A percentile compares a stretch with the other conserved stretches of the same genome.
phyloP scores from a whole-genome alignment of 352 stramenopile species.

The Phytophthora quininea region DNA sequence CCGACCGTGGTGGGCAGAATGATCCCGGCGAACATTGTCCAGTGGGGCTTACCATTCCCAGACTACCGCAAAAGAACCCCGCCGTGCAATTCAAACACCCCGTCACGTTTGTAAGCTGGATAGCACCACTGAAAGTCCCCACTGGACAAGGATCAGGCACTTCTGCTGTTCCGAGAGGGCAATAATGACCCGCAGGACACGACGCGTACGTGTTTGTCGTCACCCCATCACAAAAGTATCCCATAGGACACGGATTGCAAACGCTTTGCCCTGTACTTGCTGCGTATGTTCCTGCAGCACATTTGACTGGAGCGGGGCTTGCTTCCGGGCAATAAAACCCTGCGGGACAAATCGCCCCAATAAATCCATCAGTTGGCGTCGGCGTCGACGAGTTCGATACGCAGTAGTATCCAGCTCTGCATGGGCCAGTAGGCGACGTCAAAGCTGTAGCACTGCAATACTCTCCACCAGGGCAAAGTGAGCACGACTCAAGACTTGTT shows the following conservation, averaged over 20 bases:
- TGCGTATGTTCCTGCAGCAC: constrained; percentile 49
- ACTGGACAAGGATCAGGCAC: constrained; percentile 59
- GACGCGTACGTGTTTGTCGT: constrained; percentile 46
- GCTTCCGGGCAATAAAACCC: constrained; percentile 69
- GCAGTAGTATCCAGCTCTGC: constrained; percentile 88
- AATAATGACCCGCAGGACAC: constrained; percentile 57
- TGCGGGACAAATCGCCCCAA: constrained; percentile 52
- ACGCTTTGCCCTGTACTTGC: constrained; percentile 25
- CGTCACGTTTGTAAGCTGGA: constrained; percentile 39
- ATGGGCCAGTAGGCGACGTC: constrained; percentile 57
- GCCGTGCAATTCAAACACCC: constrained; percentile 50
- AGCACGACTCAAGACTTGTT: constrained; percentile 65
- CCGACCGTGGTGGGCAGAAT: constrained; percentile 56
- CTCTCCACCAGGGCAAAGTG: constrained; percentile 61
- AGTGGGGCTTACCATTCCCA: constrained; percentile 31
- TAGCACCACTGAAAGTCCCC: constrained; percentile 66
- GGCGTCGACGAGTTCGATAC: constrained; percentile 42
- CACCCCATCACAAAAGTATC: constrained; percentile 69
- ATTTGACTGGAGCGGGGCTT: constrained; percentile 53
- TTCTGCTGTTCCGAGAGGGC: constrained; percentile 45
- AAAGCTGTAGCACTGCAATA: constrained; percentile 59
- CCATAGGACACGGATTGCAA: constrained; percentile 59
- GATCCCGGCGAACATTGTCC: constrained; percentile 55
- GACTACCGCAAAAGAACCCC: constrained; percentile 48
- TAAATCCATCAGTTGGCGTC: constrained; percentile 53